These are phyloP conservation scores for Boletales sp. DNA, from an alignment of 768 basidiomycete species.

Conservation along the genomic window DNA sequence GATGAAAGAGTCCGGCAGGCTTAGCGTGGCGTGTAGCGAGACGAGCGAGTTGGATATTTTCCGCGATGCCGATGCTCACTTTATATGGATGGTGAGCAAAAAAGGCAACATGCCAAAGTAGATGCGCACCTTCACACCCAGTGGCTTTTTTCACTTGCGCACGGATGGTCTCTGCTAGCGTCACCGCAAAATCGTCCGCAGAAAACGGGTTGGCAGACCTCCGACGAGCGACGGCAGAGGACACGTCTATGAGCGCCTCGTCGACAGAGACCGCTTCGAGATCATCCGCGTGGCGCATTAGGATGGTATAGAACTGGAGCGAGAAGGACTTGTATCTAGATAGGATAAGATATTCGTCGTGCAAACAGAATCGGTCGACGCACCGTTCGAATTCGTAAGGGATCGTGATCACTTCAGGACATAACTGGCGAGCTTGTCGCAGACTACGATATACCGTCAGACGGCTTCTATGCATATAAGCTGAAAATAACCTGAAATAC, in stretches of 20 bases:
- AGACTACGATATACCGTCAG: slow-evolving; percentile 43
- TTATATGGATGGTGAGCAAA: neutral
- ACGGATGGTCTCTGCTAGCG: slow-evolving; percentile 79
- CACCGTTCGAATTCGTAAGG: slow-evolving; percentile 93
- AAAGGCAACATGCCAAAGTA: neutral
- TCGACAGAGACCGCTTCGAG: slow-evolving; percentile 95
- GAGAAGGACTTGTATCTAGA: slow-evolving; percentile 80
- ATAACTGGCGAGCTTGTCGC: slow-evolving; percentile 74
- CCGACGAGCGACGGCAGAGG: slow-evolving; percentile 48
- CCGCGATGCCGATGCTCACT: slow-evolving; percentile 91
- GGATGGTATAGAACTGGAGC: slow-evolving; percentile 85
- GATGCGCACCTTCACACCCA: slow-evolving; percentile 68
- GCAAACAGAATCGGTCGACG: slow-evolving; percentile 12
- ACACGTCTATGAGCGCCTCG: slow-evolving; percentile 91
- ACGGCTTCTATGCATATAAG: neutral
- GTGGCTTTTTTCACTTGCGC: slow-evolving; percentile 74
- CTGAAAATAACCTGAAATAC: slow-evolving; percentile 12
- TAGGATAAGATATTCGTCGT: neutral
- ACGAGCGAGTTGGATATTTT: slow-evolving; percentile 90
- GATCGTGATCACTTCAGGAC: slow-evolving; percentile 68
- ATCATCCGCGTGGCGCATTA: slow-evolving; percentile 87
- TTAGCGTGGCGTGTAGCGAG: slow-evolving; percentile 90
- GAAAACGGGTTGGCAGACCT: slow-evolving; percentile 21
- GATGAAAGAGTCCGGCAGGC: slow-evolving; percentile 82
- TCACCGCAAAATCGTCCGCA: slow-evolving; percentile 59